These are phyloP conservation scores for Vicia faba DNA, from an alignment of 306 rosid genomes.

Conservation along the genomic window DNA sequence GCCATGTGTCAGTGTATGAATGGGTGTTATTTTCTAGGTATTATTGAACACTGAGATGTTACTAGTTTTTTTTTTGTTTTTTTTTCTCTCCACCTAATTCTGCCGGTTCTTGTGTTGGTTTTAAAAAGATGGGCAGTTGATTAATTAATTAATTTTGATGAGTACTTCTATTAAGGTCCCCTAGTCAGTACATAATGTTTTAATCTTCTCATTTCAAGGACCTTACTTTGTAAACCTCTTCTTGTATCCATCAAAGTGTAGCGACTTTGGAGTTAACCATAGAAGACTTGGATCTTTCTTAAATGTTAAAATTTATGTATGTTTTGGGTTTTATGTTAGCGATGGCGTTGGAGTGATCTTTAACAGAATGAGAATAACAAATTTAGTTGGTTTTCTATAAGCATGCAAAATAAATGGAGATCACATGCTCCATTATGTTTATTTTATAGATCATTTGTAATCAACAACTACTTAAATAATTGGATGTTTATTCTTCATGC, in stretches of 20 bases:
- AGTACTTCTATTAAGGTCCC: not conserved
- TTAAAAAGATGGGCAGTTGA: slow-evolving; percentile 40
- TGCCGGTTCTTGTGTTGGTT: slow-evolving; percentile 31
- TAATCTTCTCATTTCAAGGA: not conserved
- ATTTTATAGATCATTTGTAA: no score
- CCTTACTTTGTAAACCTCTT: no score
- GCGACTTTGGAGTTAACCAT: not conserved
- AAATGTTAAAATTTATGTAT: not conserved
- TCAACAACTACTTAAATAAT: no score
- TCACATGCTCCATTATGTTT: no score
- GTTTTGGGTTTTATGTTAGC: not conserved
- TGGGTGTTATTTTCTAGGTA: slow-evolving; percentile 55
- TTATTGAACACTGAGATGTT: slow-evolving; percentile 50
- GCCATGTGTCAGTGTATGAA: slow-evolving; percentile 41
- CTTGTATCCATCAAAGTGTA: not conserved
- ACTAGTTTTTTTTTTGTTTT: slow-evolving; percentile 37
- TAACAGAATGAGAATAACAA: not conserved
- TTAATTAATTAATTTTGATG: slow-evolving; percentile 30
- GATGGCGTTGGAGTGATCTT: no score
- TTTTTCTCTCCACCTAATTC: slow-evolving; percentile 31
- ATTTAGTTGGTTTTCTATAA: not conserved
- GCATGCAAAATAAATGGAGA: not conserved
- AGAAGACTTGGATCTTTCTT: not conserved
- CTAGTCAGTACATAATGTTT: not conserved
- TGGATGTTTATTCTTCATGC: slow-evolving; percentile 1